Evolutionary conservation across 179 eudicot genomes (phyloP).

Genomic region (Pouteria campechiana): DNA sequence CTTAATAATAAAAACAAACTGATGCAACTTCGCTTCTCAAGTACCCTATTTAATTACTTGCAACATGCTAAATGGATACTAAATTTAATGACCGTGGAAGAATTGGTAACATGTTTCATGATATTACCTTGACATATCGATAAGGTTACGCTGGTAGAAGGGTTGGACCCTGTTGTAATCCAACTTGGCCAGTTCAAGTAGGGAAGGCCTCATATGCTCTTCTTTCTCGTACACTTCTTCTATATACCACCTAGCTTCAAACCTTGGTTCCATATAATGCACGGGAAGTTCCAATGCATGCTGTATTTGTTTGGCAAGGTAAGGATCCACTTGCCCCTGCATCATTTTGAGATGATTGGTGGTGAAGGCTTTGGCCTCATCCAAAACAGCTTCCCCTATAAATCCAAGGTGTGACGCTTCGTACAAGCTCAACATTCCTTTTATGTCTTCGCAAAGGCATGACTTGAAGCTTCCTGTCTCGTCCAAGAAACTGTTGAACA

Average conservation of each 20-base stretch:
- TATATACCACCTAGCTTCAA: conserved; percentile 16
- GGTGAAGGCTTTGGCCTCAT: conserved; percentile 11
- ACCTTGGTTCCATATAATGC: conserved; percentile 15
- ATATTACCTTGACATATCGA: conserved; percentile 15
- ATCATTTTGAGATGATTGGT: not conserved
- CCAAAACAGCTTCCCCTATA: conserved; percentile 10
- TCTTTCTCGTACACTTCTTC: not conserved
- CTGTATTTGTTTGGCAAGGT: not conserved
- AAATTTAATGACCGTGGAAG: too few species aligned
- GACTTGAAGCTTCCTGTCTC: conserved; percentile 6
- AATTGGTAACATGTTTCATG: too few species aligned
- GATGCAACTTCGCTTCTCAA: too few species aligned
- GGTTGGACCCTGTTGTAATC: conserved; percentile 24
- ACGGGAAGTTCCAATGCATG: conserved; percentile 21
- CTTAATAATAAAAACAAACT: too few species aligned
- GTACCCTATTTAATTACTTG: too few species aligned
- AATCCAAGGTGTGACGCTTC: conserved; percentile 30
- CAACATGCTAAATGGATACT: too few species aligned
- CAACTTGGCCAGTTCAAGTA: conserved; percentile 24
- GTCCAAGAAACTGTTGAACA: conserved; percentile 11
- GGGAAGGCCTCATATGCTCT: conserved; percentile 1
- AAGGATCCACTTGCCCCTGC: not conserved
- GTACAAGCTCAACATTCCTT: conserved; percentile 18
- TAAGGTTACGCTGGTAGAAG: conserved; percentile 13
- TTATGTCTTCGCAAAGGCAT: conserved; percentile 2